These are phyloP conservation scores for Eruca vesicaria DNA, from an alignment of 441 rosid genomes.

Conservation along the genomic window DNA sequence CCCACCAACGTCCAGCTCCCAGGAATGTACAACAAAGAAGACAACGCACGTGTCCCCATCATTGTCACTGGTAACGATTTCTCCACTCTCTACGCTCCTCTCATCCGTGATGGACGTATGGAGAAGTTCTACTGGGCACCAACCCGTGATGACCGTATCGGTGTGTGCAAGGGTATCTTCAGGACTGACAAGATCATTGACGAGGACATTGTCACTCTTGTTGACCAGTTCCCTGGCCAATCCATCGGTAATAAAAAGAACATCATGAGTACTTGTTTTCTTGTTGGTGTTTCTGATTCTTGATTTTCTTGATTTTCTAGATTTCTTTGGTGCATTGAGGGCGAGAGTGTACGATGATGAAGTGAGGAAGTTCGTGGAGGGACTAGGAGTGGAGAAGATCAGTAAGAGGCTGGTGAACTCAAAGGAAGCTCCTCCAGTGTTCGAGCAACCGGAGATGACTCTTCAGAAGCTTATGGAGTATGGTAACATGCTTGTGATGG, in stretches of 20 bases:
- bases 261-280: neutral
- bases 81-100: slow-evolving; percentile 93
- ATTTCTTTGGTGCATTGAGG: slow-evolving; percentile 94
- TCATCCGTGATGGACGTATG: slow-evolving; percentile 96
- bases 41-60: slow-evolving; percentile 82
- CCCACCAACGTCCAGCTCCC: slow-evolving; percentile 95
- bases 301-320: slow-evolving; percentile 36
- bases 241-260: slow-evolving; percentile 65
- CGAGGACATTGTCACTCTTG: slow-evolving; percentile 66
- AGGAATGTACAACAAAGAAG: slow-evolving; percentile 97
- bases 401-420: slow-evolving; percentile 95
- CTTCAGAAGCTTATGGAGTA: slow-evolving; percentile 75
- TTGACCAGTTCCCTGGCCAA: slow-evolving; percentile 96
- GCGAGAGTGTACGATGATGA: slow-evolving; percentile 97
- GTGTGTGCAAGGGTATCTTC: slow-evolving; percentile 92
- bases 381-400: slow-evolving; percentile 55
- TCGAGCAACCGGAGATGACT: slow-evolving; percentile 78
- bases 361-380: slow-evolving; percentile 85
- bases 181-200: slow-evolving; percentile 49
- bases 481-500: slow-evolving; percentile 86
- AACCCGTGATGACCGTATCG: slow-evolving; percentile 87
- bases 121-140: slow-evolving; percentile 99
- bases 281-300: neutral
- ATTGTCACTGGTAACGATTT: slow-evolving; percentile 95
- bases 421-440: slow-evolving; percentile 72